Evolutionary conservation across 441 rosid species (phyloP), one percentile per base, ranked within the genome.

Genomic region (Pelargonium citronellum): DNA sequence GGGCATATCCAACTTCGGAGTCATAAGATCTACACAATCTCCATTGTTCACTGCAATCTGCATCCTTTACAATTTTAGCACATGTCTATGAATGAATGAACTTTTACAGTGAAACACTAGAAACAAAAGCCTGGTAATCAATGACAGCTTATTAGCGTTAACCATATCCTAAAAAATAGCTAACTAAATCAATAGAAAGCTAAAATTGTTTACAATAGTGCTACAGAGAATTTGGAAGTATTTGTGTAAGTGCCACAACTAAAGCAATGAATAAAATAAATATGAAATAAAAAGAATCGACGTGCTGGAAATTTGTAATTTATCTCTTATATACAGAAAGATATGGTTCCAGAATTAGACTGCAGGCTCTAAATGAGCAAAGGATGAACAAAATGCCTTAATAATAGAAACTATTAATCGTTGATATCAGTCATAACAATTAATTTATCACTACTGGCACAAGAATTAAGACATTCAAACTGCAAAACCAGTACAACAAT

Each of bases 1-100:
- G 30, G 64, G 2, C 34, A 8, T 22, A 10, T 58, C 64, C 64
- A 58, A 58, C 64, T 58, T 58, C 30, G 11, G 64, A 58, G 64
- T 10, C 34, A 22, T 9, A 20, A 13, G 64, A 58, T 58, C 64
- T 58, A 58, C 20, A 20, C 19, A 1, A 58, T 58, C 64, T 4
- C 4, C 34, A 20, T 5, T 27, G 30, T 58, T 58, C 64, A 8
- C 64, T 4, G 30, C 64, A 58, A 58, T 58, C 64, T 58, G 64
- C 34, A 58, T 58, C 47, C 30, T 7, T 58, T 58, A 8, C 64
- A 58, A 58, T 19, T 58, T 51, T 15, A 34, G 7, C 5, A 58
- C 64, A 19, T 20, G 64, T 13, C 9, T 58, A 22, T 3, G 1
- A 58, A 58, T 20, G 64, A 16, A 58, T 58, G 2, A 10, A 20